Conservation (phyloP, 1,284 basidiomycete species). For the Melanopsichium pennsylvanicum region DNA sequence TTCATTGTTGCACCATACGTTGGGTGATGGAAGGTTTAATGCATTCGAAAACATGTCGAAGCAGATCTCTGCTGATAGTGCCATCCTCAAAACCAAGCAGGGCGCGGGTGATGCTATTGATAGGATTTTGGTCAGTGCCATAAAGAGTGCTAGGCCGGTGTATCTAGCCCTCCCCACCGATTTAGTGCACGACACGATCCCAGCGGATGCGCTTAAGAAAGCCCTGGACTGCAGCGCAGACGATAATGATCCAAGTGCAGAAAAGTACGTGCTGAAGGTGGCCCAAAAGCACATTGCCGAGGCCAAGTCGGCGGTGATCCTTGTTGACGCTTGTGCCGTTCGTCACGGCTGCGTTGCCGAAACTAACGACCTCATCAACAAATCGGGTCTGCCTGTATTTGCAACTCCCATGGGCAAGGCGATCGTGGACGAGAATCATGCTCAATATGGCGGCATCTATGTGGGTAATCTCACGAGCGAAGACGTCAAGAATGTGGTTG, state of each 20-base stretch:
- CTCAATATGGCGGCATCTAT: conserved; percentile 86
- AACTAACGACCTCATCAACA: conserved; percentile 75
- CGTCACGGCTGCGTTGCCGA: conserved; percentile 79
- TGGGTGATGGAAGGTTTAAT: conserved; percentile 69
- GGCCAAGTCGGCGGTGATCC: conserved; percentile 77
- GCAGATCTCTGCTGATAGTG: conserved; percentile 79
- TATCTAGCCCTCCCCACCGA: conserved; percentile 90
- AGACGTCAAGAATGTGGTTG: conserved; percentile 77
- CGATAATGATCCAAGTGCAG: conserved; percentile 72
- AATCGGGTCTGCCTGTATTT: conserved; percentile 69
- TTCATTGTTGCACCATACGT: conserved; percentile 67
- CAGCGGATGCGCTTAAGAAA: conserved; percentile 73
- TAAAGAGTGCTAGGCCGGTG: conserved; percentile 78
- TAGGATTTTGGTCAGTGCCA: conserved; percentile 77
- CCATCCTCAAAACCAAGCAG: conserved; percentile 58
- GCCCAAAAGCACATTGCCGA: conserved; percentile 69
- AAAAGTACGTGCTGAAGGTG: conserved; percentile 75
- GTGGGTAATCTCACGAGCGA: conserved; percentile 63
- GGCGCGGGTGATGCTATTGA: conserved; percentile 76
- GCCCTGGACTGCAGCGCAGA: conserved; percentile 64
- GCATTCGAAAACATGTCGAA: conserved; percentile 80
- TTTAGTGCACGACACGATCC: conserved; percentile 76
- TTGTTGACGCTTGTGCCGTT: conserved; percentile 87
- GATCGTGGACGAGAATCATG: conserved; percentile 78
- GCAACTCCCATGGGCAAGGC: conserved; percentile 89